phyloP scores from a whole-genome alignment of 2,329 filamentous ascomycete species.

The Aurifilum marmelostoma region DNA sequence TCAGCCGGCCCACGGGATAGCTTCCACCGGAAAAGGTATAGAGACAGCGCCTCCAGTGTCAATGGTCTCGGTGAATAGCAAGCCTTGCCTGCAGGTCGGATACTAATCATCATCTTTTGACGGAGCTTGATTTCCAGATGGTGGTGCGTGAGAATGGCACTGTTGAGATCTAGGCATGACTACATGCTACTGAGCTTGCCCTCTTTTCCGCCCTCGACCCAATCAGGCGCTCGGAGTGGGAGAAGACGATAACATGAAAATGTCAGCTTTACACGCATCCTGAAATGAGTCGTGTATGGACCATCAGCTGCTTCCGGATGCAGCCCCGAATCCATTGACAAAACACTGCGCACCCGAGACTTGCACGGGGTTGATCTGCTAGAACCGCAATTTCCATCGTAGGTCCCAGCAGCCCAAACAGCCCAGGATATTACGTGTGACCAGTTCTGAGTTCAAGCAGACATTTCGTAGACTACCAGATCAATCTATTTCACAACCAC shows the following conservation, averaged over 20 bases:
- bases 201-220: background rate
- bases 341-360: background rate
- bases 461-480: background rate
- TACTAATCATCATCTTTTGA: background rate
- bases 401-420: background rate
- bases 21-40: slow-evolving; percentile 5
- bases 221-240: no score
- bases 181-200: background rate
- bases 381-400: background rate
- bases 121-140: background rate
- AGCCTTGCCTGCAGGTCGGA: background rate
- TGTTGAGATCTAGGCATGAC: background rate
- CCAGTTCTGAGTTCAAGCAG: background rate
- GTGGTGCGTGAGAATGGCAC: background rate
- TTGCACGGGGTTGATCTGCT: background rate
- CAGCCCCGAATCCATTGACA: background rate
- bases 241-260: background rate
- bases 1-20: background rate
- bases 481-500: slow-evolving; percentile 4
- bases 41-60: background rate
- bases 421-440: background rate
- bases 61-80: background rate
- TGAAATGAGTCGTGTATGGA: background rate
- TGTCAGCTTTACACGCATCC: background rate
- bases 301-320: background rate